phyloP scores from a whole-genome alignment of 129 eudicot genomes.

The Centella asiatica region DNA sequence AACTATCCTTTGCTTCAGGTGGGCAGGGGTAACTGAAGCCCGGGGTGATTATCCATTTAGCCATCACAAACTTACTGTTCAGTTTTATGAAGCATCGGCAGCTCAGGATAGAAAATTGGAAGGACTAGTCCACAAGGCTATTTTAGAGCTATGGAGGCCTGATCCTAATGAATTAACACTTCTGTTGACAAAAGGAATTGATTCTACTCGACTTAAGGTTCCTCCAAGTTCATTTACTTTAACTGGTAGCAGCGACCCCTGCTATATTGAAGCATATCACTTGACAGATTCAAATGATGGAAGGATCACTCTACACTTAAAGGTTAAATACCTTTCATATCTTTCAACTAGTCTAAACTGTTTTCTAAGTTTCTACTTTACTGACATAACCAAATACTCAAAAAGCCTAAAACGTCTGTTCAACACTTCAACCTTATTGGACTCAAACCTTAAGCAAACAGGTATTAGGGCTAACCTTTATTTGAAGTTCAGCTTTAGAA shows the following conservation, averaged over 20 bases:
- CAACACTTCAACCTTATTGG: too few relatives aligned
- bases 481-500: too few relatives aligned
- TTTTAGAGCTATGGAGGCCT: conserved; percentile 94
- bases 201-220: conserved; percentile 59
- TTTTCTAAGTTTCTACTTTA: background rate
- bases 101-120: conserved; percentile 97
- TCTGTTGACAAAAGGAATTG: conserved; percentile 56
- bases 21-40: conserved; percentile 93
- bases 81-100: conserved; percentile 83
- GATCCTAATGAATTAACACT: conserved; percentile 78
- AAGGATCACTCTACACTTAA: conserved; percentile 73
- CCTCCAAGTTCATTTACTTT: conserved; percentile 73
- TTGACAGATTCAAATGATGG: conserved; percentile 87
- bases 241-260: conserved; percentile 93
- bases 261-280: conserved; percentile 92
- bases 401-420: too few relatives aligned
- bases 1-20: conserved; percentile 37
- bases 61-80: conserved; percentile 96
- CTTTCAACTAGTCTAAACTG: background rate
- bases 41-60: conserved; percentile 97
- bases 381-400: background rate
- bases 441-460: too few relatives aligned
- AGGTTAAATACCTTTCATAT: conserved; percentile 26
- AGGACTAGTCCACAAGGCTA: conserved; percentile 92
- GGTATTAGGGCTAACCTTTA: too few relatives aligned